Base-by-base conservation (phyloP, 2,329 filamentous ascomycete genomes). In the Neocatenulostroma microsporum region DNA sequence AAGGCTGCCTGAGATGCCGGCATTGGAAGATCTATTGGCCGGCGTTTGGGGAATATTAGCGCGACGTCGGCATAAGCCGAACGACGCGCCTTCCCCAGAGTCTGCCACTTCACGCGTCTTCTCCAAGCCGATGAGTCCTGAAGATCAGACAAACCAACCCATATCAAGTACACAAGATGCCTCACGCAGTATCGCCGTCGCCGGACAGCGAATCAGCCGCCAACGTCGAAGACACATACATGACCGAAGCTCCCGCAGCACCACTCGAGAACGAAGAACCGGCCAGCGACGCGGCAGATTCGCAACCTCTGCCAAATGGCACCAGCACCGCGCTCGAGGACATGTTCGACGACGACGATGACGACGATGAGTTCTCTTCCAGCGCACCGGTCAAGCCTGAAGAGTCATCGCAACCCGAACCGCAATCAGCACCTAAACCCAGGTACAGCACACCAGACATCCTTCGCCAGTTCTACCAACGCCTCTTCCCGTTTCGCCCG, bases 401-500 rank as follows among this genome's bases (percentile, higher is more conserved):
- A 46, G 55, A 66, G 48, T 50, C 62, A 34, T 59, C 59, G 28
- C 57, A 66, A 46, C 41, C 47, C 10, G 30, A 41, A 21, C 30
- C 58, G 27, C 55, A 63, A 48, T 34, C 47, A 25, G 34, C 43
- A n/a, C 39, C 48, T 23, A 49, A 53, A 34, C 40, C 49, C 4
- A 48, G 45, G 19, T 57, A 41, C 27, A 83, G 78, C 25, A 85
- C 94, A 49, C 79, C 84, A 2, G 84, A 88, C 55, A 75, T 93
- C 9, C 87, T 96, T 78, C 78, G 84, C 52, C 84, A 82, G 46
- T 98, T 95, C 67, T 98, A 98, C 60, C 84, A 94, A 57, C 84
- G 91, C 31, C 72, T 98, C 24, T 96, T 96, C 53, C 91, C 91
- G 4, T 98, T 94, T 72, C 79, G 88, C 41, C 82, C 85, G 44